Evolutionary conservation across 352 stramenopile genomes (phyloP).

Genomic region (Plasmopara viticola): DNA sequence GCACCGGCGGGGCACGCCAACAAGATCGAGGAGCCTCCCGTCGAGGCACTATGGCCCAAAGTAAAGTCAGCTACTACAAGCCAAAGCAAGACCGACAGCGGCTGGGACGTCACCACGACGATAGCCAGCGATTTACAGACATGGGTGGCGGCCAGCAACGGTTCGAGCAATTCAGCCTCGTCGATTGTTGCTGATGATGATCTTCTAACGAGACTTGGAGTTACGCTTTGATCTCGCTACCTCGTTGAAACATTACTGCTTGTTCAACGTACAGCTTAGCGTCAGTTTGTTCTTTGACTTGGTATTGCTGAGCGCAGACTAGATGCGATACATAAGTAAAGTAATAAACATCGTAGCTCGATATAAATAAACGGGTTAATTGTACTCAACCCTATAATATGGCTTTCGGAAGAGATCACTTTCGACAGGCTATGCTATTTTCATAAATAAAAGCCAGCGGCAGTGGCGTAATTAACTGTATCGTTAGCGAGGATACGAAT

Average conservation of each 20-base stretch:
- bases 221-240: conserved; percentile 18
- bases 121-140: conserved; percentile 6
- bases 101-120: conserved; percentile 13
- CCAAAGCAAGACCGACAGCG: conserved; percentile 10
- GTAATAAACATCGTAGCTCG: too few relatives aligned
- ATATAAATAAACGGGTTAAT: too few relatives aligned
- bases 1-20: conserved; percentile 13
- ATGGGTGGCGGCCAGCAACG: conserved; percentile 3
- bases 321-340: too few relatives aligned
- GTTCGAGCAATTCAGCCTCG: conserved; percentile 2
- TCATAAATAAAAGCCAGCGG: too few relatives aligned
- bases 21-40: conserved; percentile 28
- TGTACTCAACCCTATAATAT: too few relatives aligned
- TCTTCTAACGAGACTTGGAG: conserved; percentile 21
- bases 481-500: too few relatives aligned
- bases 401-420: too few relatives aligned
- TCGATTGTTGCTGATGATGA: conserved; percentile 16
- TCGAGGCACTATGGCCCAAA: conserved; percentile 28
- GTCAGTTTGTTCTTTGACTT: too few relatives aligned
- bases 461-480: too few relatives aligned
- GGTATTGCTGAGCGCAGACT: too few relatives aligned
- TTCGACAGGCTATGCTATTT: too few relatives aligned
- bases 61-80: conserved; percentile 6
- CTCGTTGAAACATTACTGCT: neutral
- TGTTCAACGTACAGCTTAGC: too few relatives aligned